Base-by-base conservation (phyloP, 192 early-diverging fungal species). In the Diversispora eburnea region DNA sequence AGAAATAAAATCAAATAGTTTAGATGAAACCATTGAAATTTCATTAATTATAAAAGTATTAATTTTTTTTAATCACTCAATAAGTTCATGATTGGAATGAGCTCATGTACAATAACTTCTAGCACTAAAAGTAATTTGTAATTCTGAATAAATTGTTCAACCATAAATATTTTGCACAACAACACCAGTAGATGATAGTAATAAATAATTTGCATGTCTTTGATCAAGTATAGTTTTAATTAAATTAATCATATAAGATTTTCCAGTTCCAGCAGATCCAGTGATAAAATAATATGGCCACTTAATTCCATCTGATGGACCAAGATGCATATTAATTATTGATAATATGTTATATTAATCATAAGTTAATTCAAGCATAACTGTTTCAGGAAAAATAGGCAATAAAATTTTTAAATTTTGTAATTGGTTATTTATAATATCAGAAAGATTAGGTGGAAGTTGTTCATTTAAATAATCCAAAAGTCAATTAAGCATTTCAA, bases 211-310 rank as follows among this genome's bases (percentile, higher is more conserved):
- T 10, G 64, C 43, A 66, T 22, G 17, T 66, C 47, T 66, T 45
- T 46, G 4, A 10, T 6, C 45, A 65, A 48, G 3, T n/a, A 47
- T 0, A 17, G 17, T 48, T 22, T 19, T 47, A n/a, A 65, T 65
- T 3, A 65, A 8, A 3, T 46, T 5, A 4, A 46, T 65, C 13
- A 65, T 65, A 65, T 48, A 66, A 20, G 43, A 66, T n/a, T 66
- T 66, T 66, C 22, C 45, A 8, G 64, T 66, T 19, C 64, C 15
- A 66, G 64, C 43, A 7, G 64, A 47, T 0, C 43, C 43, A 48
- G 43, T 49, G 43, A 66, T 48, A 66, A 66, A 66, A 15, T 47
- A 46, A 8, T 66, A 66, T 47, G 64, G 13, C 39, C 15, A 66
- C 17, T 66, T 65, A 8, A 48, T 66, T 4, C 42, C 3, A 66